These are phyloP conservation scores for Xenosphaeropsis pyriputrescens DNA, from an alignment of 2,329 filamentous ascomycete genomes.

Conservation along the genomic window DNA sequence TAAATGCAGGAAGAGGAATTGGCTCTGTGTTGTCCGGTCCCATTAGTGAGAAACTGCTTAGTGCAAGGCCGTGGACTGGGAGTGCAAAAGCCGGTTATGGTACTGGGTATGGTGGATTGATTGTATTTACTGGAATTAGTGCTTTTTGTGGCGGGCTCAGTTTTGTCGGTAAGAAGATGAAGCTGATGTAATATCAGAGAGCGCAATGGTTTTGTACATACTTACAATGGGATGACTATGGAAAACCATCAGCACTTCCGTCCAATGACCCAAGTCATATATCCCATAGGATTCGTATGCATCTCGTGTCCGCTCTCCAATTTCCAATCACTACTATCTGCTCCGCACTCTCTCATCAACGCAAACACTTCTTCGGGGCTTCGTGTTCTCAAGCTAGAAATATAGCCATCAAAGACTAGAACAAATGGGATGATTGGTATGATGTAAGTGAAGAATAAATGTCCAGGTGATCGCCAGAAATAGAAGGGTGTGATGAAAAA, in stretches of 20 bases:
- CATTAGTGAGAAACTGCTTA: background rate
- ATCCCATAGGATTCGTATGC: constrained; percentile 31
- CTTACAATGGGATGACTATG: no score
- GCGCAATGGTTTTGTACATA: no score
- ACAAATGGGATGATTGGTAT: constrained; percentile 54
- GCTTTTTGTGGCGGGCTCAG: constrained; percentile 30
- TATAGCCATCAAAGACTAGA: constrained; percentile 52
- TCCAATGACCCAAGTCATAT: constrained; percentile 28
- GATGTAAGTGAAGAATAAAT: constrained; percentile 49
- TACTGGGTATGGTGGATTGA: constrained; percentile 34
- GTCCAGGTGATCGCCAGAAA: constrained; percentile 19
- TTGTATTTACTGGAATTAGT: constrained; percentile 40
- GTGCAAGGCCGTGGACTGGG: background rate
- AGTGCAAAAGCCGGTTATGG: constrained; percentile 20
- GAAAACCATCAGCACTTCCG: constrained; percentile 13
- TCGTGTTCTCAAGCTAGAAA: constrained; percentile 53
- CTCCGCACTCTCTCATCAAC: constrained; percentile 39
- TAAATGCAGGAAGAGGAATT: constrained; percentile 11
- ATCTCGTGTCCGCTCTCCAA: constrained; percentile 22
- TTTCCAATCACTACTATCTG: constrained; percentile 23
- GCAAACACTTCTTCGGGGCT: constrained; percentile 48
- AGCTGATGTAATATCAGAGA: background rate
- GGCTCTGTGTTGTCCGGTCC: background rate
- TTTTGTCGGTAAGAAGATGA: constrained; percentile 14
- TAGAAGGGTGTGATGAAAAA: constrained; percentile 36